A percentile compares a stretch with the other conserved stretches of the same genome.
These are phyloP conservation scores for Claviceps fusiformis DNA, from an alignment of 2,329 filamentous ascomycete species.

Conservation along the genomic window DNA sequence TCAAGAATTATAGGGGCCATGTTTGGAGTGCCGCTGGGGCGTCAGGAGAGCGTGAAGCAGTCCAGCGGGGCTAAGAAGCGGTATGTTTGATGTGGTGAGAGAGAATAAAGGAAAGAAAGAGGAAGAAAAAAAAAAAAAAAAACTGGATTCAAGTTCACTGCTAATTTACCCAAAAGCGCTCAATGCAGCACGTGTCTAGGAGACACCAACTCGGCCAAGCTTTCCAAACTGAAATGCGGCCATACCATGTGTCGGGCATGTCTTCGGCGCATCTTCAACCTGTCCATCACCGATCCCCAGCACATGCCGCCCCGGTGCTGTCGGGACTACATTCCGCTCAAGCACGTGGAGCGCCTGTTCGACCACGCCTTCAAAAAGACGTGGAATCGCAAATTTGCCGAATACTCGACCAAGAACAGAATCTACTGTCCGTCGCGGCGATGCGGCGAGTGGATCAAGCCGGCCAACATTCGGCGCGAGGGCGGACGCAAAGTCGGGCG, in stretches of 20 bases:
- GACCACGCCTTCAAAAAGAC: constrained; percentile 58
- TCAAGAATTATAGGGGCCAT: constrained; percentile 15
- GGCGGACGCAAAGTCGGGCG: constrained; percentile 51
- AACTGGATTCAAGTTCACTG: constrained; percentile 2
- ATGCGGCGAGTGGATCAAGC: constrained; percentile 72
- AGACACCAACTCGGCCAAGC: constrained; percentile 47
- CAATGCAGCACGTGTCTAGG: constrained; percentile 64
- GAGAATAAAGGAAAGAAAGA: background rate
- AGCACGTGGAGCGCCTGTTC: constrained; percentile 65
- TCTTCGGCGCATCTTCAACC: constrained; percentile 58
- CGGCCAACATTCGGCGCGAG: constrained; percentile 47
- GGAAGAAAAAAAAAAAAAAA: too few species aligned
- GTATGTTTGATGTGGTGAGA: constrained; percentile 1
- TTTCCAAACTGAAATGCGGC: constrained; percentile 60
- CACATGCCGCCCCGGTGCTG: constrained; percentile 83
- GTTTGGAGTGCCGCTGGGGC: constrained; percentile 13
- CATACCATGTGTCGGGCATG: constrained; percentile 74
- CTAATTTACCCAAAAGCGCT: constrained; percentile 31
- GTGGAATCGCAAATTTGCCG: constrained; percentile 71
- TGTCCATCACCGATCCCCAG: constrained; percentile 62
- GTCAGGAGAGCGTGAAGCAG: constrained; percentile 12
- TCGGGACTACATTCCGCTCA: constrained; percentile 56
- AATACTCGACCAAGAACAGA: constrained; percentile 60
- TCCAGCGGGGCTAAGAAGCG: constrained; percentile 5
- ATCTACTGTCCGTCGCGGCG: constrained; percentile 61